Evolutionary conservation across 202 grass and related monocot genomes (phyloP).

Genomic region (Schoenoplectus triqueter): DNA sequence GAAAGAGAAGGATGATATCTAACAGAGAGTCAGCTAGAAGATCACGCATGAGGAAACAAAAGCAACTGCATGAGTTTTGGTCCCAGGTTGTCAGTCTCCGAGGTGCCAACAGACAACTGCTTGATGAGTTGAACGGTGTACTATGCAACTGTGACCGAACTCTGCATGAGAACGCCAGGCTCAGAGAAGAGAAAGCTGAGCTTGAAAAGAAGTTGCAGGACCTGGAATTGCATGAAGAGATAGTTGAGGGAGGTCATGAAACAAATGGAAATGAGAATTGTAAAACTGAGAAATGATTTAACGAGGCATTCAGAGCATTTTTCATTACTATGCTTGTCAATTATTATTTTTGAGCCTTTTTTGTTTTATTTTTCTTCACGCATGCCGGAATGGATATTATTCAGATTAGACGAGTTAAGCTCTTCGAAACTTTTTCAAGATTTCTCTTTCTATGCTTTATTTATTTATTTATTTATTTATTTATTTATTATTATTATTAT

Average conservation of each 20-base stretch:
- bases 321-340: background rate
- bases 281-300: slow-evolving; percentile 17
- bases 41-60: slow-evolving; percentile 95
- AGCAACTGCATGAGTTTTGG: slow-evolving; percentile 80
- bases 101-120: slow-evolving; percentile 64
- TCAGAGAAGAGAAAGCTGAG: slow-evolving; percentile 56
- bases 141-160: slow-evolving; percentile 59
- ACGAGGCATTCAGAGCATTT: slow-evolving; percentile 28
- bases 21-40: slow-evolving; percentile 87
- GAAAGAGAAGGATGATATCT: slow-evolving; percentile 90
- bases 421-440: background rate
- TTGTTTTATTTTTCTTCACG: slow-evolving; percentile 27
- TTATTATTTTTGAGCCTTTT: slow-evolving; percentile 10
- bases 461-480: background rate
- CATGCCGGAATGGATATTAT: slow-evolving; percentile 29
- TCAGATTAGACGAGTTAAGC: slow-evolving; percentile 32
- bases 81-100: slow-evolving; percentile 77
- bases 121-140: slow-evolving; percentile 75
- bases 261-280: slow-evolving; percentile 30
- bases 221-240: slow-evolving; percentile 27
- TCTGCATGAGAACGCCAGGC: slow-evolving; percentile 60
- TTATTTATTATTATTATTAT: background rate
- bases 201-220: slow-evolving; percentile 64
- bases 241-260: background rate
- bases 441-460: background rate